Conservation (phyloP, 2,329 filamentous ascomycete genomes). For the Hymenotorrendiella dingleyae region DNA sequence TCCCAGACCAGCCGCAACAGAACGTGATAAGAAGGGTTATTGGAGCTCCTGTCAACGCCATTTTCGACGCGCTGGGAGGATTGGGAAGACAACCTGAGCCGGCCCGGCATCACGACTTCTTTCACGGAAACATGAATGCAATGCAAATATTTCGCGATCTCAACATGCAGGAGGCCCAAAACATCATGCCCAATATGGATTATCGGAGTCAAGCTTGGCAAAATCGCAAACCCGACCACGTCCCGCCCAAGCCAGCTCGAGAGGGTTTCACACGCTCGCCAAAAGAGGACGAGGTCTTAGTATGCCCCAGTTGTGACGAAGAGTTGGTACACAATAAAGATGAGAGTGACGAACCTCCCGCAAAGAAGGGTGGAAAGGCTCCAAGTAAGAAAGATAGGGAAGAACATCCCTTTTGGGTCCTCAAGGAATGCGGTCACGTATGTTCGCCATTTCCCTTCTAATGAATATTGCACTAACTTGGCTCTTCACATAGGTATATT, state of each 20-base stretch:
- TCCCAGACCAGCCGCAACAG: conserved; percentile 5
- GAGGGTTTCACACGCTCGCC: conserved; percentile 79
- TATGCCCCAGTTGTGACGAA: conserved; percentile 82
- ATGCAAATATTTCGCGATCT: not conserved
- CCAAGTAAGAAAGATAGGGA: conserved; percentile 43
- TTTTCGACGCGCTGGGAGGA: not conserved
- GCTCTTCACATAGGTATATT: conserved; percentile 49
- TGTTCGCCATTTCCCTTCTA: conserved; percentile 28
- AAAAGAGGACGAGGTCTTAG: conserved; percentile 62
- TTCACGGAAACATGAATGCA: too few relatives aligned
- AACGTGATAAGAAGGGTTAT: not conserved
- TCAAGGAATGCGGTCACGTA: conserved; percentile 90
- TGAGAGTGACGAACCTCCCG: conserved; percentile 26
- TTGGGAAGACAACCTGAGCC: not conserved
- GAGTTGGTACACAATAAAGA: conserved; percentile 68
- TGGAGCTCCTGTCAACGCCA: not conserved
- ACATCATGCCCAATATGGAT: conserved; percentile 25
- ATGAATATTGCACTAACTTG: not conserved
- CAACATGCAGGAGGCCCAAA: not conserved
- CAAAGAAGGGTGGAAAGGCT: conserved; percentile 41
- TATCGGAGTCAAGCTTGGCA: conserved; percentile 21
- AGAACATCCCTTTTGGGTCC: conserved; percentile 87
- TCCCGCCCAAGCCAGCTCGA: conserved; percentile 45
- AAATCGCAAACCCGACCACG: conserved; percentile 25
- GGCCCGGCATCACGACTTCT: conserved; percentile 4